Evolutionary conservation across 2,329 filamentous ascomycete species (phyloP).

Genomic region (Dactylella cylindrospora): DNA sequence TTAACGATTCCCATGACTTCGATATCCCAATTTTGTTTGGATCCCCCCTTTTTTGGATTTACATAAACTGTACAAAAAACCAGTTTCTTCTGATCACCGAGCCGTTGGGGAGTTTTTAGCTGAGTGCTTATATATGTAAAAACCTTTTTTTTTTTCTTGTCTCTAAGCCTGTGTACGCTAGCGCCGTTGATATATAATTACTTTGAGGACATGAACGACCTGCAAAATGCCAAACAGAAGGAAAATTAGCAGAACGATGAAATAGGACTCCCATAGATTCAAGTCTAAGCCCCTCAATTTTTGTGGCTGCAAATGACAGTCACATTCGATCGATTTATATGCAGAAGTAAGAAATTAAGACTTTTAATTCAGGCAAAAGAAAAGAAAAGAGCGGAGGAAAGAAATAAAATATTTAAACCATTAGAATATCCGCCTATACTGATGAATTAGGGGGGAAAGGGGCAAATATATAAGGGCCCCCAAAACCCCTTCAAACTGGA

Average conservation of each 20-base stretch:
- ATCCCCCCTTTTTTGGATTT: not conserved
- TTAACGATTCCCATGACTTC: not conserved
- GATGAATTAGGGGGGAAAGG: not conserved
- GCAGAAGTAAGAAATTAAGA: not conserved
- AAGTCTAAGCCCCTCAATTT: no score
- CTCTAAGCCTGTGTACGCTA: slow-evolving; percentile 14
- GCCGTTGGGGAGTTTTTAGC: no score
- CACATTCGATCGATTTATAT: no score
- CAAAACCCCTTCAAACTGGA: not conserved
- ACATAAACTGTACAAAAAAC: slow-evolving; percentile 12
- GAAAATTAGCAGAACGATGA: slow-evolving; percentile 5
- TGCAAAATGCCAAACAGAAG: no score
- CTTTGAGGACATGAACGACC: no score
- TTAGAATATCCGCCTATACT: not conserved
- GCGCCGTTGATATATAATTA: not conserved
- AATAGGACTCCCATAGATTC: no score
- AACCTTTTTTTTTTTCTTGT: no score
- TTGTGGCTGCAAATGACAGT: no score
- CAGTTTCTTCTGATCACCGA: not conserved
- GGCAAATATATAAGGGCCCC: not conserved
- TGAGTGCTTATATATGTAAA: no score
- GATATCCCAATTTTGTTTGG: not conserved
- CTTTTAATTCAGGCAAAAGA: not conserved
- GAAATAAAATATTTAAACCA: not conserved
- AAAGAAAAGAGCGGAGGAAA: not conserved